Evolutionary conservation across 2,329 filamentous ascomycete species (phyloP), one percentile per base, ranked within the genome.

Genomic region (Penicillium oxalicum): DNA sequence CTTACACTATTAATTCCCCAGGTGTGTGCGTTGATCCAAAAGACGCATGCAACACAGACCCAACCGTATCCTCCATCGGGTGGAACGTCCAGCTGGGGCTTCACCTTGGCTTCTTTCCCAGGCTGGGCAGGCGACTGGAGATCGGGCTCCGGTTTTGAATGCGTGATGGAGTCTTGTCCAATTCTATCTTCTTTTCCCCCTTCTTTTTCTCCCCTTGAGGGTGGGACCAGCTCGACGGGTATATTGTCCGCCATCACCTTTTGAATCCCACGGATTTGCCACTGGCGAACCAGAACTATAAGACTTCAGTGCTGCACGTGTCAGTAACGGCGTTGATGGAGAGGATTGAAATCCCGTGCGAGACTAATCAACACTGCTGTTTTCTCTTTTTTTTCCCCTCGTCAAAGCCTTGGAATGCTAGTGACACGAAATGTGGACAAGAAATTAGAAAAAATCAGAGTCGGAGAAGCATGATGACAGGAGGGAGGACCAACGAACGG

Each of bases 1-100:
- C 76, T 48, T 56, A 81, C 78, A 48, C 78, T 81, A 63, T 88
- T 89, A 52, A 89, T 70, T 6, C 86, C 86, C 86, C 86, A 89
- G 1, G 85, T 88, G 61, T 88, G 84, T 6, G 77, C 80, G 61
- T 86, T 87, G 49, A 86, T 77, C 52, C 80, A 65, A 44, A 77
- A 74, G 52, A 77, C 71, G 35, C 73, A 75, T 2, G 71, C 59
- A n/a, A 80, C 76, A 46, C 81, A 80, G 24, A 82, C 74, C 80
- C 80, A 83, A 51, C 80, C 80, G 68, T 81, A 83, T 24, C 80
- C 80, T 36, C 80, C 80, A 57, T 83, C 78, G 35, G 72, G 72
- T 29, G 69, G 66, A 4, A 66, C 55, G 48, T 71, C 69, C 12
- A 57, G 61, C 9, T 60, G 56, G 38, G 60, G 58, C 44, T 67